phyloP scores from a whole-genome alignment of 129 eudicot genomes.

The Chrysanthemum seticuspe region DNA sequence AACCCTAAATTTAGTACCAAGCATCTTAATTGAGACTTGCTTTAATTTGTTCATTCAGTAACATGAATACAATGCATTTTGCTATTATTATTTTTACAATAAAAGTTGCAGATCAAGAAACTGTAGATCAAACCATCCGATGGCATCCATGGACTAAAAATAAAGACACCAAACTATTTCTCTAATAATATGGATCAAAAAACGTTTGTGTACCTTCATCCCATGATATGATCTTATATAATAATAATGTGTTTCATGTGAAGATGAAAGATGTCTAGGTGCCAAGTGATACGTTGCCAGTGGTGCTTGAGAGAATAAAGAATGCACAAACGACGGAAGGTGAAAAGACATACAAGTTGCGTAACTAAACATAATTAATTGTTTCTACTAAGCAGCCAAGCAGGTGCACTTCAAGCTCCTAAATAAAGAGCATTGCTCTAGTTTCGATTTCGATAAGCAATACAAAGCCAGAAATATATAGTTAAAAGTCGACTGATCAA shows the following conservation, averaged over 20 bases:
- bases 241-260: too few species aligned
- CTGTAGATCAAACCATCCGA: background rate
- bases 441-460: too few species aligned
- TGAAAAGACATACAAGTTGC: conserved; percentile 13
- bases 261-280: background rate
- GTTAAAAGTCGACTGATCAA: too few species aligned
- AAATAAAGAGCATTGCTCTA: background rate
- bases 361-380: too few species aligned
- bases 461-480: too few species aligned
- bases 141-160: conserved; percentile 20
- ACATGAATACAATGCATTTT: conserved; percentile 26
- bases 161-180: conserved; percentile 9
- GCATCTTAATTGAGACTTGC: conserved; percentile 38
- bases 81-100: conserved; percentile 12
- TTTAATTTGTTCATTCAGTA: background rate
- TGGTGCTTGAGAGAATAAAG: conserved; percentile 2
- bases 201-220: too few species aligned
- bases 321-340: conserved; percentile 7
- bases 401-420: conserved; percentile 42
- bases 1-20: conserved; percentile 22
- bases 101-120: background rate
- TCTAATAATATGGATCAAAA: background rate
- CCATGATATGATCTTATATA: too few species aligned
- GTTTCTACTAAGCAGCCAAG: too few species aligned
- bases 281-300: conserved; percentile 6